Conservation (phyloP, 2,329 filamentous ascomycete species). For the Ophiostoma fasciatum region DNA sequence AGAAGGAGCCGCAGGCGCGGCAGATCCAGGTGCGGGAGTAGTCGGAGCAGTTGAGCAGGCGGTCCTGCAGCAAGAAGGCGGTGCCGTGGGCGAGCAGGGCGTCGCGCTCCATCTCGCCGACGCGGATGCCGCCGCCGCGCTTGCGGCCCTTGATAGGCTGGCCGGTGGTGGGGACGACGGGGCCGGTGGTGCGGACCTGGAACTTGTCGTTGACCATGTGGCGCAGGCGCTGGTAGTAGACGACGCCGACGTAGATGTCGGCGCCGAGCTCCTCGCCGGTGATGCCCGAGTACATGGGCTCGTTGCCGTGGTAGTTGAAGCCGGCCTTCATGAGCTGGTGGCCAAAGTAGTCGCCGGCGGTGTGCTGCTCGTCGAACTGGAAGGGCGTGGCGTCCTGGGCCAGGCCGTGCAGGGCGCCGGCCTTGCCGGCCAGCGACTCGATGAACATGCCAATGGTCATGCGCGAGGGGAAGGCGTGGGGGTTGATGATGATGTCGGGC, state of each 20-base stretch:
- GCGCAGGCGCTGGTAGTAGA: slow-evolving; percentile 93
- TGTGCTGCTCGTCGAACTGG: slow-evolving; percentile 83
- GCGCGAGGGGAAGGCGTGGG: slow-evolving; percentile 95
- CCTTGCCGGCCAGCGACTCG: slow-evolving; percentile 90
- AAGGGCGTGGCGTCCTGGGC: slow-evolving; percentile 94
- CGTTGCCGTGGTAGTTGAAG: slow-evolving; percentile 96
- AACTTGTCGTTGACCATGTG: slow-evolving; percentile 99
- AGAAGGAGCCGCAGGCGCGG: slow-evolving; percentile 74
- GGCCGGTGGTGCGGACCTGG: slow-evolving; percentile 91
- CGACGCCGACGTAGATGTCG: slow-evolving; percentile 92
- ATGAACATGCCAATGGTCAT: slow-evolving; percentile 99
- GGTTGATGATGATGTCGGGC: slow-evolving; percentile 97
- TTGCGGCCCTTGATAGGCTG: slow-evolving; percentile 96
- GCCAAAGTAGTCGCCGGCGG: slow-evolving; percentile 86
- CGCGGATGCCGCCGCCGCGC: slow-evolving; percentile 94
- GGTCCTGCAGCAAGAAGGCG: slow-evolving; percentile 86
- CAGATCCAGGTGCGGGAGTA: slow-evolving; percentile 85
- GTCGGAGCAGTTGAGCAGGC: slow-evolving; percentile 93
- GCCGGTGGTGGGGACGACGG: slow-evolving; percentile 76
- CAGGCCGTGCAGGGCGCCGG: slow-evolving; percentile 85
- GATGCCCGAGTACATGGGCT: slow-evolving; percentile 96
- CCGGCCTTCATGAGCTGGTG: slow-evolving; percentile 90
- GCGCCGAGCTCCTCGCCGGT: slow-evolving; percentile 87
- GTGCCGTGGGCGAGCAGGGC: slow-evolving; percentile 89
- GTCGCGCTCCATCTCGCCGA: slow-evolving; percentile 98